These are phyloP conservation scores for Hagleromyces aurorensis DNA, from an alignment of 805 yeast species.

Conservation along the genomic window DNA sequence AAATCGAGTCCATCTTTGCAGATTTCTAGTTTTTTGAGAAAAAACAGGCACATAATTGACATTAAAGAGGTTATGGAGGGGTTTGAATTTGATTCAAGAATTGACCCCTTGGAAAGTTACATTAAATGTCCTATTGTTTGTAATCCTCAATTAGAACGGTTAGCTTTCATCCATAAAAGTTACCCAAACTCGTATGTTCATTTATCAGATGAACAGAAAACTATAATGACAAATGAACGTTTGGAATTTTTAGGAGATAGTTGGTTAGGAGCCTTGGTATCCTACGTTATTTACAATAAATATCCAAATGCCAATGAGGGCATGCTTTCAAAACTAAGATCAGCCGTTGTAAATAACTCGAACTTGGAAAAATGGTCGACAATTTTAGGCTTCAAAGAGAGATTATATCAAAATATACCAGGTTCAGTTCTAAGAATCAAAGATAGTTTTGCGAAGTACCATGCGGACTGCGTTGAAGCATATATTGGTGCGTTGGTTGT, in stretches of 20 bases:
- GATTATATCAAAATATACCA: slow-evolving; percentile 42
- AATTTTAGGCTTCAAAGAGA: slow-evolving; percentile 52
- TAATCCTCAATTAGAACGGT: slow-evolving; percentile 12
- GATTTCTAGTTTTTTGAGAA: slow-evolving; percentile 8
- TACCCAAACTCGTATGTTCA: slow-evolving; percentile 13
- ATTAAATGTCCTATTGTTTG: slow-evolving; percentile 17
- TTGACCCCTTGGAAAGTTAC: slow-evolving; percentile 6
- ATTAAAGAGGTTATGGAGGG: slow-evolving; percentile 5
- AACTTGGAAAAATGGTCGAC: slow-evolving; percentile 58
- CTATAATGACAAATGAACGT: slow-evolving; percentile 48
- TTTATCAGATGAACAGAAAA: slow-evolving; percentile 11
- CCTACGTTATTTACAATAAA: slow-evolving; percentile 51
- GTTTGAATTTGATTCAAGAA: slow-evolving; percentile 6
- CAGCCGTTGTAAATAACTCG: slow-evolving; percentile 59
- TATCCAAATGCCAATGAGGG: slow-evolving; percentile 74
- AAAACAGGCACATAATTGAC: slow-evolving; percentile 3
- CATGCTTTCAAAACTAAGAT: slow-evolving; percentile 54
- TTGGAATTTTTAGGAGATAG: slow-evolving; percentile 85
- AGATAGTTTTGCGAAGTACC: slow-evolving; percentile 41
- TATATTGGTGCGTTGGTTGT: slow-evolving; percentile 69
- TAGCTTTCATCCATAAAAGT: slow-evolving; percentile 20
- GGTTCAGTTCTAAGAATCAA: slow-evolving; percentile 40
- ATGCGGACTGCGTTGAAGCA: slow-evolving; percentile 86
- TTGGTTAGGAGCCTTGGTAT: slow-evolving; percentile 55
- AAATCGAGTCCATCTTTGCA: slow-evolving; percentile 11